phyloP scores from a whole-genome alignment of 345 rosid genomes.

The Atalantia buxifolia region DNA sequence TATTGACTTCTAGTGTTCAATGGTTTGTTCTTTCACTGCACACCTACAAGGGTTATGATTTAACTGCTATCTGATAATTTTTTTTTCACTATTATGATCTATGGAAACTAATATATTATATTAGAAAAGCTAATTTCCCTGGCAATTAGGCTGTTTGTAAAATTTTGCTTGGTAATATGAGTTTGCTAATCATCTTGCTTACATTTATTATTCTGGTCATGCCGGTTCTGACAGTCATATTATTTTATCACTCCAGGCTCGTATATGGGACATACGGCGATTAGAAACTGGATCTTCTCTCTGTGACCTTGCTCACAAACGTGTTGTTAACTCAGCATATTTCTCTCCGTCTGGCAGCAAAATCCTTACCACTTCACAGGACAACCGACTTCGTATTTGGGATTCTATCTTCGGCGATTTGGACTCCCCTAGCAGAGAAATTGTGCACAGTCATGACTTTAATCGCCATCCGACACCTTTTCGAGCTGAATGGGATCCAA shows the following conservation, averaged over 20 bases:
- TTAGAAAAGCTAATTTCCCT: not conserved
- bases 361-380: constrained; percentile 87
- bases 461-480: constrained; percentile 91
- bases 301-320: constrained; percentile 58
- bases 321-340: constrained; percentile 95
- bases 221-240: not conserved
- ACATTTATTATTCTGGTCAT: constrained; percentile 1
- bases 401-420: constrained; percentile 82
- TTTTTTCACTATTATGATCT: not conserved
- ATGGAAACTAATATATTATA: not conserved
- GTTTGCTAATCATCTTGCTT: not conserved
- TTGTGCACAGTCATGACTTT: constrained; percentile 97
- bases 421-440: constrained; percentile 90
- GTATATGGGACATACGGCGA: constrained; percentile 90
- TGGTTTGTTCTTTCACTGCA: not conserved
- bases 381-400: constrained; percentile 88
- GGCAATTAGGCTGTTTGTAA: not conserved
- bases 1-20: not conserved
- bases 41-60: not conserved
- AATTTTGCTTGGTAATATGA: not conserved
- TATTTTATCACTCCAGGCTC: constrained; percentile 55
- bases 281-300: constrained; percentile 62
- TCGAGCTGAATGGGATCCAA: constrained; percentile 99
- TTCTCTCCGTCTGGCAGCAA: constrained; percentile 94
- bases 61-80: not conserved